phyloP scores from a whole-genome alignment of 768 basidiomycete genomes.

The Tylopilus plumbeoviolaceoides region DNA sequence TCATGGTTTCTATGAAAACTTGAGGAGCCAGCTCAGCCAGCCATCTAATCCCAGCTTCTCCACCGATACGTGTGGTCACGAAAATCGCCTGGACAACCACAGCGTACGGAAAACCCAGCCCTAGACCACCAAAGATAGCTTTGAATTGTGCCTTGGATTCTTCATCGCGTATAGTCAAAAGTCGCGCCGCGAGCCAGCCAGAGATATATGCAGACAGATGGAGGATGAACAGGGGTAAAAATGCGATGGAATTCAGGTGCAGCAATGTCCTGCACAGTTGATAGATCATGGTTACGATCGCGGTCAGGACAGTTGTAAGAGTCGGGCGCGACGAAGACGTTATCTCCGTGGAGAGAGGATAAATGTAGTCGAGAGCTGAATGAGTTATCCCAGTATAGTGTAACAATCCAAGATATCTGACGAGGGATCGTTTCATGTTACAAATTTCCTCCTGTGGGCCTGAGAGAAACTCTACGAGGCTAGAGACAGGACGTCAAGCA shows the following conservation, averaged over 20 bases:
- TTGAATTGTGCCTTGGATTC: not conserved
- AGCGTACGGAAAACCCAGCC: not conserved
- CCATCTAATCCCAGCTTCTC: not conserved
- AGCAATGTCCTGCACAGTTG: not conserved
- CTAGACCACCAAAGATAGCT: not conserved
- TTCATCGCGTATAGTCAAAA: not conserved
- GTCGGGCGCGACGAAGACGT: not conserved
- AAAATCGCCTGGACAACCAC: not conserved
- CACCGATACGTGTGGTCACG: not conserved
- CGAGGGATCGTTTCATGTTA: conserved; percentile 40
- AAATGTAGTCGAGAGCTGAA: conserved; percentile 40
- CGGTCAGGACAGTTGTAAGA: too few species aligned
- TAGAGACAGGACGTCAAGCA: not conserved
- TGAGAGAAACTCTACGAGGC: conserved; percentile 23
- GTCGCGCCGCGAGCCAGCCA: not conserved
- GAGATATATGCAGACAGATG: not conserved
- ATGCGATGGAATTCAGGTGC: not conserved
- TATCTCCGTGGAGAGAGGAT: conserved; percentile 33
- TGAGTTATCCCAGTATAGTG: conserved; percentile 51
- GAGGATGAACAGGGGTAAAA: not conserved
- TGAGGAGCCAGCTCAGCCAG: not conserved
- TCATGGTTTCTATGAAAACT: not conserved
- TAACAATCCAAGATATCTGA: conserved; percentile 54
- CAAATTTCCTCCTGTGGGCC: conserved; percentile 12
- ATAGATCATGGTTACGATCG: not conserved